Evolutionary conservation across 257 asterid genomes (phyloP).

Genomic region (Ilex asprella): DNA sequence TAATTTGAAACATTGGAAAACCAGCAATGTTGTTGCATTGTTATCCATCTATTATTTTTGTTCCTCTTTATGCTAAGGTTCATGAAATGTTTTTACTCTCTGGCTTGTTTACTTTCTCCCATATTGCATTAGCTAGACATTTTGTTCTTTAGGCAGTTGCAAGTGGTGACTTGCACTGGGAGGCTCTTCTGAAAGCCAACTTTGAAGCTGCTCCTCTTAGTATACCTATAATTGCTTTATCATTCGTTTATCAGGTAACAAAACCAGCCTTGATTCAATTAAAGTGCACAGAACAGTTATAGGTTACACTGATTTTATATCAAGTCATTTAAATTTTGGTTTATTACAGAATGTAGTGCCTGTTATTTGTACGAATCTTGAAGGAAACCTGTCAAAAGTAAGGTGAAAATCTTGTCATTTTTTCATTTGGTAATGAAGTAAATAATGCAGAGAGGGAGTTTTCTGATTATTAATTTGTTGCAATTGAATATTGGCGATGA

Average conservation of each 20-base stretch:
- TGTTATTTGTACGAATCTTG: constrained; percentile 87
- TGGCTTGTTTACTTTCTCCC: neutral
- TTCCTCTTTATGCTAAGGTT: no score
- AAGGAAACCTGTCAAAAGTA: constrained; percentile 80
- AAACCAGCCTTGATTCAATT: neutral
- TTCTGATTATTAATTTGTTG: neutral
- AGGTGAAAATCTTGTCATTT: constrained; percentile 45
- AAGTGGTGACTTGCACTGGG: constrained; percentile 86
- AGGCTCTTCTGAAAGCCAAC: constrained; percentile 68
- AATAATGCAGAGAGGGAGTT: neutral
- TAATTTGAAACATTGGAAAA: no score
- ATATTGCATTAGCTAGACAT: neutral
- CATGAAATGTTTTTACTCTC: no score
- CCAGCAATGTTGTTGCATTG: no score
- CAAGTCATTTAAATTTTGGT: constrained; percentile 3
- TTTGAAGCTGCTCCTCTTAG: constrained; percentile 84
- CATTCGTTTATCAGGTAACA: constrained; percentile 91
- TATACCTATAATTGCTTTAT: constrained; percentile 88
- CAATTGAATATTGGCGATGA: neutral
- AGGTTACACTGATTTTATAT: neutral
- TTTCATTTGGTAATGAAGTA: neutral
- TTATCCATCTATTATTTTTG: no score
- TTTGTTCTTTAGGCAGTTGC: constrained; percentile 48
- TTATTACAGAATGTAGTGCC: constrained; percentile 87
- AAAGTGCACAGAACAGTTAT: neutral